These are phyloP conservation scores for Plasmodium chabaudi DNA, from an alignment of 169 alveolate species.

Conservation along the genomic window DNA sequence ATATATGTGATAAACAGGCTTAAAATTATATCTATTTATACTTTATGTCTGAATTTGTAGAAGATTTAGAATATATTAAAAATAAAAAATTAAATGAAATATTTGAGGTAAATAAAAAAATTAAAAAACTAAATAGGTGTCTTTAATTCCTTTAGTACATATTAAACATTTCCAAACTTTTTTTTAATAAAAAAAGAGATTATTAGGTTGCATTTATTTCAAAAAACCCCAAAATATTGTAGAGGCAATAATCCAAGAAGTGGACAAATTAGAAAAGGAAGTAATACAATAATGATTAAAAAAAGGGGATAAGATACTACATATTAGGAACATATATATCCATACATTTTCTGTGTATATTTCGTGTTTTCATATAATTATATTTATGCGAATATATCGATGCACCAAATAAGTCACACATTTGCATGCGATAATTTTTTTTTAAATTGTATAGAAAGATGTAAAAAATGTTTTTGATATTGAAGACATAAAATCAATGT, in stretches of 20 bases:
- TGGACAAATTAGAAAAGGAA: conserved; percentile 51
- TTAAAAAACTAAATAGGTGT: conserved; percentile 1
- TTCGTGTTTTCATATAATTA: not conserved
- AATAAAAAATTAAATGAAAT: conserved; percentile 48
- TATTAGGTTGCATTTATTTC: conserved; percentile 54
- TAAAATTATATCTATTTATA: no score
- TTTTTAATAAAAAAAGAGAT: conserved; percentile 11
- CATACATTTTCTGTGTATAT: not conserved
- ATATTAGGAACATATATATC: not conserved
- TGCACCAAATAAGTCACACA: conserved; percentile 5
- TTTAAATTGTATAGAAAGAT: conserved; percentile 1
- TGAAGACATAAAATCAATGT: conserved; percentile 52
- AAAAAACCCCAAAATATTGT: conserved; percentile 60
- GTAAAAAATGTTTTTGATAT: conserved; percentile 20
- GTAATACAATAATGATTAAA: conserved; percentile 10
- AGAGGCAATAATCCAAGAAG: conserved; percentile 40
- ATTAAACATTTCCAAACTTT: not conserved
- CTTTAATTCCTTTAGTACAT: not conserved
- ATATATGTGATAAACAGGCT: no score
- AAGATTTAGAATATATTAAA: conserved; percentile 36
- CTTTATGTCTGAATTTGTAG: not conserved
- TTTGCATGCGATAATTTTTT: not conserved
- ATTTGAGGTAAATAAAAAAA: conserved; percentile 49
- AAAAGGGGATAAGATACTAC: conserved; percentile 1
- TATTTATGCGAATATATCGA: not conserved